Evolutionary conservation across 805 yeast species (phyloP).

Genomic region (Kluyveromyces dobzhanskii): DNA sequence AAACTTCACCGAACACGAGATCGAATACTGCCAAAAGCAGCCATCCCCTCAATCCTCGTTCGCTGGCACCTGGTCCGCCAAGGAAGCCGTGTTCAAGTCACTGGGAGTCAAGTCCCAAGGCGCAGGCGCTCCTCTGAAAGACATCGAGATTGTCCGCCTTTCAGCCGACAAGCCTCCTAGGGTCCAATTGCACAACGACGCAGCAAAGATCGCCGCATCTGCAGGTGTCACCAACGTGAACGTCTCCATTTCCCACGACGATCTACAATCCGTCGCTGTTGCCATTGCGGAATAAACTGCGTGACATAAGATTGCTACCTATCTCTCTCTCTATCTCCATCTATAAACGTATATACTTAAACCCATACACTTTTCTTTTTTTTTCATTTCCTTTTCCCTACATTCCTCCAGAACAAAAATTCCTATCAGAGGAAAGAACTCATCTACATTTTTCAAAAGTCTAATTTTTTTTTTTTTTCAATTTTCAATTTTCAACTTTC

Average conservation of each 20-base stretch:
- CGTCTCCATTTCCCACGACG: slow-evolving; percentile 94
- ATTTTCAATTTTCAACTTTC: too few species aligned
- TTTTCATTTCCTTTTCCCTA: too few species aligned
- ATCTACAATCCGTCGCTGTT: slow-evolving; percentile 94
- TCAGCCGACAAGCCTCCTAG: slow-evolving; percentile 67
- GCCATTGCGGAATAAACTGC: slow-evolving; percentile 48
- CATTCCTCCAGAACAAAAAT: too few species aligned
- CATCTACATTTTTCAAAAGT: too few species aligned
- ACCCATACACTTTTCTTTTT: too few species aligned
- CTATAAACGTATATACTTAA: too few species aligned
- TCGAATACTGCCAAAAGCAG: slow-evolving; percentile 64
- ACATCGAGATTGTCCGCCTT: slow-evolving; percentile 77
- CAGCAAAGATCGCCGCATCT: slow-evolving; percentile 60
- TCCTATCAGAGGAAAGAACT: too few species aligned
- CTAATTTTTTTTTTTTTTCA: too few species aligned
- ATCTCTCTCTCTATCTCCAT: too few species aligned
- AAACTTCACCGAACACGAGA: slow-evolving; percentile 80
- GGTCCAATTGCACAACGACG: slow-evolving; percentile 70
- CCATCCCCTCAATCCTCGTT: slow-evolving; percentile 80
- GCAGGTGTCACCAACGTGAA: slow-evolving; percentile 65
- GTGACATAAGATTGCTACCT: too few species aligned
- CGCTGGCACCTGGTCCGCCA: slow-evolving; percentile 99
- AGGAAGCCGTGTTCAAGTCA: slow-evolving; percentile 97
- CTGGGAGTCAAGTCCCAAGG: slow-evolving; percentile 84
- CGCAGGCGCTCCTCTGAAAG: slow-evolving; percentile 89